phyloP scores from a whole-genome alignment of 2,329 filamentous ascomycete species.

The Alternaria infectoria region DNA sequence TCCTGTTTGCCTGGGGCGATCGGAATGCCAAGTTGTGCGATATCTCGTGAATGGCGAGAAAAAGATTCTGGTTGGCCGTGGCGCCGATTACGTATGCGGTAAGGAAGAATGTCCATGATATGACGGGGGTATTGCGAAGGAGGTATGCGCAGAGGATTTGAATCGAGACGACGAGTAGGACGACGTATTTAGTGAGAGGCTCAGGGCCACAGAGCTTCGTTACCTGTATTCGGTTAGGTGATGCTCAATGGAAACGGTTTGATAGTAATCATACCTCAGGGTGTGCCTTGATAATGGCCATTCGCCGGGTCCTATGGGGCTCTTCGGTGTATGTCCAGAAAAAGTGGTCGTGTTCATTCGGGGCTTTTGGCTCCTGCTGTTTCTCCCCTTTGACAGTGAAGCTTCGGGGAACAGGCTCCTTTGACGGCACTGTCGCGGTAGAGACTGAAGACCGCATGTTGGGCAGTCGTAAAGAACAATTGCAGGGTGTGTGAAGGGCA shows the following conservation, averaged over 20 bases:
- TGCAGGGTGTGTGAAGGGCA: conserved; percentile 1
- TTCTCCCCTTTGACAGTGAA: conserved; percentile 31
- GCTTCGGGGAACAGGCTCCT: conserved; percentile 29
- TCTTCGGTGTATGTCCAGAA: conserved; percentile 99
- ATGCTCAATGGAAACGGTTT: background rate
- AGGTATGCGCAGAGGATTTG: conserved; percentile 80
- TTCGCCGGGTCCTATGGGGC: conserved; percentile 86
- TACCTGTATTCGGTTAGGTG: conserved; percentile 62
- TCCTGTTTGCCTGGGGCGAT: conserved; percentile 76
- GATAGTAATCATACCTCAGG: conserved; percentile 71
- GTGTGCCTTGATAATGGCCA: conserved; percentile 97
- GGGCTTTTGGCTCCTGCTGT: conserved; percentile 15
- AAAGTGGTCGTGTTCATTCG: conserved; percentile 66
- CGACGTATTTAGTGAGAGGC: conserved; percentile 92
- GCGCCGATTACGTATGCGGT: conserved; percentile 91
- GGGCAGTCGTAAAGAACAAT: conserved; percentile 7
- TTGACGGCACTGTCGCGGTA: conserved; percentile 39
- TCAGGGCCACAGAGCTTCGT: conserved; percentile 97
- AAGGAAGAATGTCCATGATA: conserved; percentile 83
- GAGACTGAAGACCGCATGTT: conserved; percentile 48
- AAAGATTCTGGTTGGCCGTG: conserved; percentile 97
- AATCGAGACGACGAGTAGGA: conserved; percentile 79
- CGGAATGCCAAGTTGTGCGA: conserved; percentile 96
- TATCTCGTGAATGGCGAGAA: conserved; percentile 98
- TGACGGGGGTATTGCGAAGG: conserved; percentile 77